Evolutionary conservation across 768 basidiomycete species (phyloP).

Genomic region (Mycena rebaudengoi): DNA sequence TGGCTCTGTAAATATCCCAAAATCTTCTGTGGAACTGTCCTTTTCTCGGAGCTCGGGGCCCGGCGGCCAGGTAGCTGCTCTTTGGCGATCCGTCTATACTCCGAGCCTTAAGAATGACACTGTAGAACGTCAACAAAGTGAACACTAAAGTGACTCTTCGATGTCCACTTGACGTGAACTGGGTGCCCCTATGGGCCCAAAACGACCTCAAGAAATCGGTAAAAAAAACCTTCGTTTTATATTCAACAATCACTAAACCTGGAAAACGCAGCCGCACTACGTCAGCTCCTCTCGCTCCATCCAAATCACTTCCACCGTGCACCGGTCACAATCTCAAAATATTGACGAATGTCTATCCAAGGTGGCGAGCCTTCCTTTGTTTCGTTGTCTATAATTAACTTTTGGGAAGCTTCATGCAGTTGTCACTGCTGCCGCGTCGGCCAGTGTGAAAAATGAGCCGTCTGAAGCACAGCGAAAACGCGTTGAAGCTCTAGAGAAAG

Average conservation of each 20-base stretch:
- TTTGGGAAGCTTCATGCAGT: conserved; percentile 59
- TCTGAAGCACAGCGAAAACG: conserved; percentile 64
- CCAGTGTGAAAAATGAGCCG: conserved; percentile 59
- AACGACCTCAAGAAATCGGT: conserved; percentile 58
- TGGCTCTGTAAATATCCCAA: conserved; percentile 54
- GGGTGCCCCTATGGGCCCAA: conserved; percentile 78
- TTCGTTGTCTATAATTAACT: background rate
- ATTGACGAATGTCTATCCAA: conserved; percentile 76
- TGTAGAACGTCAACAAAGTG: conserved; percentile 88
- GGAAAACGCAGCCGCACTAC: conserved; percentile 61
- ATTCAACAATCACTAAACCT: background rate
- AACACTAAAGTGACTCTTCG: conserved; percentile 81
- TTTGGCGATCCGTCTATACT: background rate
- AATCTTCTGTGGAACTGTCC: conserved; percentile 62
- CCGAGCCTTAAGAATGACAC: background rate
- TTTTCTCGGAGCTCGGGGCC: conserved; percentile 87
- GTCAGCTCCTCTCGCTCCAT: conserved; percentile 74
- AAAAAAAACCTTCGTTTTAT: conserved; percentile 32
- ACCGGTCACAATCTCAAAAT: conserved; percentile 83
- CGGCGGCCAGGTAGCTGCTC: conserved; percentile 73
- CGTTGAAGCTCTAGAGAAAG: conserved; percentile 54
- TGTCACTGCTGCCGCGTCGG: conserved; percentile 56
- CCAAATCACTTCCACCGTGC: conserved; percentile 70
- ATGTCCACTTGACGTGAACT: conserved; percentile 62
- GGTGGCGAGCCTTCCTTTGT: conserved; percentile 44